These are phyloP conservation scores for Aspergillus tamarii DNA, from an alignment of 2,329 filamentous ascomycete species.

Conservation along the genomic window DNA sequence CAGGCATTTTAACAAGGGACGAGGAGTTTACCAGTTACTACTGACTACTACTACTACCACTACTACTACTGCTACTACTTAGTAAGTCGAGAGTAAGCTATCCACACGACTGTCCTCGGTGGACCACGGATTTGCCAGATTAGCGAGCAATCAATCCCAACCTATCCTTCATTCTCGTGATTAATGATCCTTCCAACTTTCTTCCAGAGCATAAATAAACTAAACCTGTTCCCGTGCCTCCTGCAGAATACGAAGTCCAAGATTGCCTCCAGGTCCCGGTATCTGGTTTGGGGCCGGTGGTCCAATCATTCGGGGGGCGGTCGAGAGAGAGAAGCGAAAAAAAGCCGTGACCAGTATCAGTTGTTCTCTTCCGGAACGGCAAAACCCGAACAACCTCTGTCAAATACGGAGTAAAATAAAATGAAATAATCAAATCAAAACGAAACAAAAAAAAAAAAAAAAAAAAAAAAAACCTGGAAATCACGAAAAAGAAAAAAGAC, in stretches of 20 bases:
- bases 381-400: neutral
- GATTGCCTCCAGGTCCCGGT: neutral
- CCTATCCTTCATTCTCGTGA: constrained; percentile 1
- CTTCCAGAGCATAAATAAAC: neutral
- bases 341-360: neutral
- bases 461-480: neutral
- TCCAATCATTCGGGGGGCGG: neutral
- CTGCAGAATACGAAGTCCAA: constrained; percentile 6
- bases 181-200: constrained; percentile 6
- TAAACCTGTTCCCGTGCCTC: neutral
- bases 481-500: neutral
- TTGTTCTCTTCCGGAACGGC: neutral
- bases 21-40: too few species aligned
- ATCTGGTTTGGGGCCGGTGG: neutral
- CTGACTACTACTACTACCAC: too few species aligned
- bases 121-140: neutral
- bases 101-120: neutral
- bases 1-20: too few species aligned
- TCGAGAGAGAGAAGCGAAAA: neutral
- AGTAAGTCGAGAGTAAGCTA: neutral
- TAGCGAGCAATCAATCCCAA: neutral
- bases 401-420: neutral
- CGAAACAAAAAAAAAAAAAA: neutral
- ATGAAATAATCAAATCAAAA: neutral
- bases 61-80: too few species aligned